Conservation (phyloP, 208 protist genomes). For the Tetramitus jugosus region DNA sequence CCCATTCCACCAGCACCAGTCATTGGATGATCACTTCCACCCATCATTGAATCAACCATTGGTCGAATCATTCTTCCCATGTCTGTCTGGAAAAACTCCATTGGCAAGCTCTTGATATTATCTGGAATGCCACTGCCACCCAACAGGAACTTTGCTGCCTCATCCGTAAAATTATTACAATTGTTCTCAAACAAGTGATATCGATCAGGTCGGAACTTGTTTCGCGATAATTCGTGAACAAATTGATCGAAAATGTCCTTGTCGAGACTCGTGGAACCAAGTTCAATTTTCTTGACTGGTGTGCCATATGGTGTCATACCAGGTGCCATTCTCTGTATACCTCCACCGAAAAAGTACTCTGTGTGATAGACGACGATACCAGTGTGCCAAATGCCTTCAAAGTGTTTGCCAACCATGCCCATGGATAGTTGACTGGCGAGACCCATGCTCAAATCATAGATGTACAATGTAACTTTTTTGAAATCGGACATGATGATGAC, state of each 20-base stretch:
- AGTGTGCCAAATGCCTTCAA: slow-evolving; percentile 88
- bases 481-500: no score
- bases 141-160: slow-evolving; percentile 55
- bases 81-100: slow-evolving; percentile 57
- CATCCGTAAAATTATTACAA: slow-evolving; percentile 85
- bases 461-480: slow-evolving; percentile 67
- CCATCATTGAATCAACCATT: slow-evolving; percentile 59
- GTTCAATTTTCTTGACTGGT: slow-evolving; percentile 53
- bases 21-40: background rate
- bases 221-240: background rate
- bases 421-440: slow-evolving; percentile 62
- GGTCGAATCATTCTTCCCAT: slow-evolving; percentile 63
- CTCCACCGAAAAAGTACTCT: slow-evolving; percentile 84
- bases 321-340: slow-evolving; percentile 56
- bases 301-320: slow-evolving; percentile 64
- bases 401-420: slow-evolving; percentile 60
- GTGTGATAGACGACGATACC: slow-evolving; percentile 71
- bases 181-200: slow-evolving; percentile 77
- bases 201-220: slow-evolving; percentile 42
- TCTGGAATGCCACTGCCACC: background rate
- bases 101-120: slow-evolving; percentile 65
- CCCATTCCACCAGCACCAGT: background rate
- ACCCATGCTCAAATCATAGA: slow-evolving; percentile 82
- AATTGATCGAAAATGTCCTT: slow-evolving; percentile 33
- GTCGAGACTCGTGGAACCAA: slow-evolving; percentile 44